phyloP scores from a whole-genome alignment of 306 rosid species.

The Morella rubra region DNA sequence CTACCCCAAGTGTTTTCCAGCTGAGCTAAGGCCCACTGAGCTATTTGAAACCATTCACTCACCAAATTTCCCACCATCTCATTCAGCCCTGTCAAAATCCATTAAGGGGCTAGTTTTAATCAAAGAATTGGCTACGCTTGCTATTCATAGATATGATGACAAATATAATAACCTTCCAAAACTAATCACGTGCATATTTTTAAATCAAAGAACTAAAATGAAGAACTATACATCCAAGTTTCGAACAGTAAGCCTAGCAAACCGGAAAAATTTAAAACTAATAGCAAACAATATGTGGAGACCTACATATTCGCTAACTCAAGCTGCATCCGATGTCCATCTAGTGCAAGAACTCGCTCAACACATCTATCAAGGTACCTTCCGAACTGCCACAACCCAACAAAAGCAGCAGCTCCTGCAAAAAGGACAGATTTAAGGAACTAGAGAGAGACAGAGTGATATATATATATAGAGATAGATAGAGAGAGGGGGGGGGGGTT shows the following conservation, averaged over 20 bases:
- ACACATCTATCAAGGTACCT: conserved; percentile 45
- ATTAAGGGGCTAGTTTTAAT: not conserved
- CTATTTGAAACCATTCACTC: not conserved
- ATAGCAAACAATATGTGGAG: conserved; percentile 24
- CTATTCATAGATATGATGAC: not conserved
- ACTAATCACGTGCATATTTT: not conserved
- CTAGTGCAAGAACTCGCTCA: conserved; percentile 62
- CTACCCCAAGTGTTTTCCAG: not conserved
- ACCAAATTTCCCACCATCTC: not conserved
- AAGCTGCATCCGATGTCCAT: conserved; percentile 70
- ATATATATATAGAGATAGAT: not conserved
- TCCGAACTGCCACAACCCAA: conserved; percentile 46
- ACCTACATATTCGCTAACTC: conserved; percentile 79
- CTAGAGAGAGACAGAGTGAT: conserved; percentile 13
- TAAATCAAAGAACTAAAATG: not conserved
- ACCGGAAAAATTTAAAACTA: conserved; percentile 15
- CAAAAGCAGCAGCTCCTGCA: conserved; percentile 52
- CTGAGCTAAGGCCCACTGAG: not conserved
- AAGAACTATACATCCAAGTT: not conserved
- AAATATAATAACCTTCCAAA: not conserved
- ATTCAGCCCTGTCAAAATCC: not conserved
- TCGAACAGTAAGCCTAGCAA: not conserved
- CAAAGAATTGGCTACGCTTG: not conserved
- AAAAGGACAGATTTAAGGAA: conserved; percentile 31
- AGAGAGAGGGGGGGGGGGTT: not conserved